Evolutionary conservation across 768 basidiomycete species (phyloP), one percentile per base, ranked within the genome.

Genomic region (Suillus subalutaceus): DNA sequence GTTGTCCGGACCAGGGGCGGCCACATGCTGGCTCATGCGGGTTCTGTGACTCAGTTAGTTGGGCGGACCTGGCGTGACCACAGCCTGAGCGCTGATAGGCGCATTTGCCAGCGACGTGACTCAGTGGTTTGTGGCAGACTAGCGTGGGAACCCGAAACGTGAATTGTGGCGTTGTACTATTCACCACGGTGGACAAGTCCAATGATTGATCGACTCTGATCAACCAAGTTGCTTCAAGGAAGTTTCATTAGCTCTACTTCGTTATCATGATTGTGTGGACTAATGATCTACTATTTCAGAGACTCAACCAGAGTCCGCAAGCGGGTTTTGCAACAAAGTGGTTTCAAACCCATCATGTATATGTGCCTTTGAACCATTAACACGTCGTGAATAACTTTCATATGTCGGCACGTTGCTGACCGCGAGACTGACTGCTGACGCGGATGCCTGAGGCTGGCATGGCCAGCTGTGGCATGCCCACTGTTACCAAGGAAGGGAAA

Each of bases 21-120:
- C 35, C 66, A 74, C 69, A 72, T 18, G 50, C 48, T 57, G 50
- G 18, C 4, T 23, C 1, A 52, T 23, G 15, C 32, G n/a, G 59
- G 18, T 67, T 48, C 64, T 58, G 66, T 74, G 75, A 74, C 76
- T 75, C 68, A 59, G 41, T 37, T 18, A 63, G 41, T 26, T 12
- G 32, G 58, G n/a, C 60, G 12, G 26, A 60, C 37, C 15, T 32
- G 13, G 55, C 38, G 50, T 30, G 38, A 20, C 18, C 35, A 32
- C 63, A 52, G 46, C n/a, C 23, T 52, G 23, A 50, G 37, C 48
- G 48, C 26, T 43, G 30, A 62, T 62, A 5, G 16, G 60, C 23
- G 18, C 18, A 13, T 16, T 23, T 46, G 44, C 44, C 44, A n/a
- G n/a, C 18, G 26, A 62, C 16, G n/a, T 43, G 26, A 62, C 26